Evolutionary conservation across 495 filamentous ascomycete genomes (phyloP).

Genomic region (Talaromyces wortmannii): DNA sequence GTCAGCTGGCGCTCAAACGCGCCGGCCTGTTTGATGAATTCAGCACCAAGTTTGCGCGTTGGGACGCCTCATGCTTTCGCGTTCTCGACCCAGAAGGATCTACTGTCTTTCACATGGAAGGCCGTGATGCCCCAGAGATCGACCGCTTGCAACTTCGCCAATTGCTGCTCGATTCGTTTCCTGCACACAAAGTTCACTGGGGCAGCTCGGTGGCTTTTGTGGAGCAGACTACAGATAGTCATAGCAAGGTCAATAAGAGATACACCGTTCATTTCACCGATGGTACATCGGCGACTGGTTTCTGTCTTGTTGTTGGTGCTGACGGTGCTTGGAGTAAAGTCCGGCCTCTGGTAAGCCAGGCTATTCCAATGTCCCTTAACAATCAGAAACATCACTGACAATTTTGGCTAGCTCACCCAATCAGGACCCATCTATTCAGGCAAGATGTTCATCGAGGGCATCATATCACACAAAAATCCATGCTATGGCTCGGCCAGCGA

Average conservation of each 20-base stretch:
- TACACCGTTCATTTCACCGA: constrained; percentile 6
- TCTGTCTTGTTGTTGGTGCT: constrained; percentile 52
- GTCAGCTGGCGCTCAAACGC: constrained; percentile 44
- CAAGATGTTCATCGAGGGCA: constrained; percentile 12
- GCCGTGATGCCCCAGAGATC: constrained; percentile 17
- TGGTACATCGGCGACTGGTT: constrained; percentile 8
- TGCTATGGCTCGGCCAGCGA: neutral
- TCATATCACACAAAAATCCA: constrained; percentile 5
- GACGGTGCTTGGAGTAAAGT: constrained; percentile 57
- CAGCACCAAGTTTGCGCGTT: constrained; percentile 19
- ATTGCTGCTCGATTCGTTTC: constrained; percentile 19
- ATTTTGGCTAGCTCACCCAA: constrained; percentile 3
- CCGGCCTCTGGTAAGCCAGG: constrained; percentile 25
- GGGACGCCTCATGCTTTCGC: constrained; percentile 18
- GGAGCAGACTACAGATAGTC: constrained; percentile 5
- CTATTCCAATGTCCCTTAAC: neutral
- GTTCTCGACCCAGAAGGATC: constrained; percentile 5
- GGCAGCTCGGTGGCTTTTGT: constrained; percentile 12
- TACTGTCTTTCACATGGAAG: neutral
- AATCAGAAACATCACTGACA: neutral
- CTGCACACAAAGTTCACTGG: constrained; percentile 15
- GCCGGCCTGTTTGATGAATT: constrained; percentile 45
- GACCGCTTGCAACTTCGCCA: constrained; percentile 16
- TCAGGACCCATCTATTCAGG: constrained; percentile 10
- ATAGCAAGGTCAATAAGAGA: neutral